A percentile compares a stretch with the other conserved stretches of the same genome.
phyloP scores from a whole-genome alignment of 305 asterid species.

The Solanum hybrid region DNA sequence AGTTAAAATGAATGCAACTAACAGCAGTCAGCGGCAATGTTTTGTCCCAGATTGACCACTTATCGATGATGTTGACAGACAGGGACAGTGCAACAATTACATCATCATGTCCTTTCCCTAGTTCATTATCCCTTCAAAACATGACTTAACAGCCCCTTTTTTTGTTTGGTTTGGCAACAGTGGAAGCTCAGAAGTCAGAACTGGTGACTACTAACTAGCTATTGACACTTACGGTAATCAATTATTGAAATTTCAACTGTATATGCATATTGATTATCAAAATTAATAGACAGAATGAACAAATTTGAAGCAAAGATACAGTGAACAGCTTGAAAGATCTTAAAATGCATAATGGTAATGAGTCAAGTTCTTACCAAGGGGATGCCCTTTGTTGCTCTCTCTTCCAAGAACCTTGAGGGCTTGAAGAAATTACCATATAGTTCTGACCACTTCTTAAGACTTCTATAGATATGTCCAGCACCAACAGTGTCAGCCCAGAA shows the following conservation, averaged over 20 bases:
- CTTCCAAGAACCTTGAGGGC: constrained; percentile 63
- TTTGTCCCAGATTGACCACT: neutral
- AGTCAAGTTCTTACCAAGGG: constrained; percentile 44
- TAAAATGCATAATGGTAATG: neutral
- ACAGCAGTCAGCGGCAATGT: neutral
- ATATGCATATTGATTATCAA: neutral
- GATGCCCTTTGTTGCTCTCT: constrained; percentile 64
- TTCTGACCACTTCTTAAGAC: constrained; percentile 53
- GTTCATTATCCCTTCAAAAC: neutral
- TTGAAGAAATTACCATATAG: constrained; percentile 49
- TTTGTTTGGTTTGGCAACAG: constrained; percentile 1
- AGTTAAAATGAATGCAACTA: neutral
- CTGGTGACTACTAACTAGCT: neutral
- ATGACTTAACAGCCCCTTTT: neutral
- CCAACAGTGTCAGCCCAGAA: constrained; percentile 84
- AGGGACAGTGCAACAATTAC: neutral
- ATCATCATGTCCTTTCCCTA: neutral
- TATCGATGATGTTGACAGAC: neutral
- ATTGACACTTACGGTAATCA: neutral
- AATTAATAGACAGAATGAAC: neutral
- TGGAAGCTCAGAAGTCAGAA: neutral
- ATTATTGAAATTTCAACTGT: neutral
- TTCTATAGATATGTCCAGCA: constrained; percentile 42
- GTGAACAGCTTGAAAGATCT: neutral
- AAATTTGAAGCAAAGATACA: neutral